These are phyloP conservation scores for Microbotryomycetes sp. DNA, from an alignment of 1,284 basidiomycete species.

Conservation along the genomic window DNA sequence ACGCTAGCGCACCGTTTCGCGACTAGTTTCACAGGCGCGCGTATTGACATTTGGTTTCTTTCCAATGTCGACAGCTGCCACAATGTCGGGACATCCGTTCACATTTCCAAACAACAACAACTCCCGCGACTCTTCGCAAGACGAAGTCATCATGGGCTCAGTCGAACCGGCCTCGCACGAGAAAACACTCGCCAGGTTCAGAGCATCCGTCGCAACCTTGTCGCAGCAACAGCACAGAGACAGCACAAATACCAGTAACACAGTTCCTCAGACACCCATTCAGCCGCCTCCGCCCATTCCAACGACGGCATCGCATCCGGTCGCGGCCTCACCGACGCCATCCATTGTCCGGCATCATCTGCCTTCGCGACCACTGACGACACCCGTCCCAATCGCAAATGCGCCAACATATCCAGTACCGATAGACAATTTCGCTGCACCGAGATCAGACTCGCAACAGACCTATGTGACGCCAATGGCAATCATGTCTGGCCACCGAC, in stretches of 20 bases:
- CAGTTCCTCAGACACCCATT: not conserved
- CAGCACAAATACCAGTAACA: not conserved
- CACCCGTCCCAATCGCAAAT: conserved; percentile 8
- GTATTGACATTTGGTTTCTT: too few species aligned
- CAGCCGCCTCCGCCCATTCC: not conserved
- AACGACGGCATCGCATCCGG: not conserved
- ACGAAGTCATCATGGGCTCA: not conserved
- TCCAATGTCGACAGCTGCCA: too few species aligned
- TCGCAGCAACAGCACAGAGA: not conserved
- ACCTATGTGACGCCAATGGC: not conserved
- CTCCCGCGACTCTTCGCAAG: not conserved
- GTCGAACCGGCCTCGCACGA: not conserved
- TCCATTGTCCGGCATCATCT: conserved; percentile 11
- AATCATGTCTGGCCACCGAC: not conserved
- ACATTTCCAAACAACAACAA: not conserved
- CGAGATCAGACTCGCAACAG: not conserved
- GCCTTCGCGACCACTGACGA: conserved; percentile 20
- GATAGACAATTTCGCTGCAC: conserved; percentile 17
- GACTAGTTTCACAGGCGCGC: too few species aligned
- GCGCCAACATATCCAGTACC: conserved; percentile 16
- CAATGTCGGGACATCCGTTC: not conserved
- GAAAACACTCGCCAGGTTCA: not conserved
- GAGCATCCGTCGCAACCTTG: not conserved
- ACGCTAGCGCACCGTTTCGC: too few species aligned
- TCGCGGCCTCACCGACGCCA: not conserved